Evolutionary conservation across 192 early-diverging fungal genomes (phyloP).

Genomic region (Backusella mclennaniae): DNA sequence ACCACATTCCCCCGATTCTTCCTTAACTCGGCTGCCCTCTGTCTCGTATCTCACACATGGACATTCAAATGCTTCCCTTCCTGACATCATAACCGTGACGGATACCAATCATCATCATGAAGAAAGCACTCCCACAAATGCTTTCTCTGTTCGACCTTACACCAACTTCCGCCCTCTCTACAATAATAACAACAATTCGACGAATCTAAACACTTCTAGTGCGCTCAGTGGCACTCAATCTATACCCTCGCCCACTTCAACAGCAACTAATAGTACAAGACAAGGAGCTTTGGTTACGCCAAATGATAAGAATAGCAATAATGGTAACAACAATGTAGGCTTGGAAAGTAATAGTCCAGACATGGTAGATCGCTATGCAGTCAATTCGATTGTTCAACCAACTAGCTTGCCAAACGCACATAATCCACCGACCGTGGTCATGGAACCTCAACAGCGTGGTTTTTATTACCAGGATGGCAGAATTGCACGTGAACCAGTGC

Average conservation of each 20-base stretch:
- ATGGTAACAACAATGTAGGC: background rate
- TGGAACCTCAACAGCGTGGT: slow-evolving; percentile 34
- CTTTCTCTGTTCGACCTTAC: slow-evolving; percentile 13
- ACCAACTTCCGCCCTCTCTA: slow-evolving; percentile 13
- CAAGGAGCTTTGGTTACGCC: background rate
- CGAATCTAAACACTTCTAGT: background rate
- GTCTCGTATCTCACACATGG: slow-evolving; percentile 14
- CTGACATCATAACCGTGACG: background rate
- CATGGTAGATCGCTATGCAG: background rate
- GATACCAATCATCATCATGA: background rate
- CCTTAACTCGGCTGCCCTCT: slow-evolving; percentile 1
- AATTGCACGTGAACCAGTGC: slow-evolving; percentile 29
- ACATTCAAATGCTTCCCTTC: background rate
- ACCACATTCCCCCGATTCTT: background rate
- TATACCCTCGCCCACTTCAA: slow-evolving; percentile 14
- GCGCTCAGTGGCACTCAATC: background rate
- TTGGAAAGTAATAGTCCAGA: slow-evolving; percentile 8
- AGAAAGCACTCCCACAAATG: background rate
- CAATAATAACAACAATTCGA: background rate
- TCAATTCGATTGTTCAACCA: slow-evolving; percentile 9
- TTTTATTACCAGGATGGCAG: slow-evolving; percentile 37
- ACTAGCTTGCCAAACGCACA: background rate
- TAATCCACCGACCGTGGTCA: slow-evolving; percentile 9
- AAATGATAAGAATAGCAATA: background rate
- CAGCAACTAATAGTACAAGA: background rate